Evolutionary conservation across 495 filamentous ascomycete species (phyloP), one percentile per base, ranked within the genome.

Genomic region (Annulohypoxylon nitens): DNA sequence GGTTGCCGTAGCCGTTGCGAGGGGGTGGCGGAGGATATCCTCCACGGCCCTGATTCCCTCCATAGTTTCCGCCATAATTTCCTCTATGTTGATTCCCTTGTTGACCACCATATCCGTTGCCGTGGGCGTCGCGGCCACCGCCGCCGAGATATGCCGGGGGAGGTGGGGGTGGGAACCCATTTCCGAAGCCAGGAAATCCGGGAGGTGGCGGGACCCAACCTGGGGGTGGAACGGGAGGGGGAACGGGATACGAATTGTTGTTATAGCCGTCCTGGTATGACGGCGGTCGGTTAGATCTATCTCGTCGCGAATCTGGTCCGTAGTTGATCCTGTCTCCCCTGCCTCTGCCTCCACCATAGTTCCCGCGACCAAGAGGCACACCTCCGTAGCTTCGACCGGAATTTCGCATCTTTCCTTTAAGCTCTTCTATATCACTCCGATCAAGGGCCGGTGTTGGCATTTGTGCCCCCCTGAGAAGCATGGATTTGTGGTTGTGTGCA

Each of bases 381-480:
- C 79, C 83, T 39, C 86, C 77, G 61, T 83, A 77, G 63, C 81
- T 81, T 75, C 86, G 78, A n/a, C 93, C 93, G 1, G 86, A 82
- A 36, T 85, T 83, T 20, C 84, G 79, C 2, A 88, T 86, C 60
- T 89, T 90, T 37, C 83, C 84, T 74, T 88, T 89, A 9, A 92
- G 86, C 2, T 86, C 85, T 59, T 91, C 88, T 37, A 94, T 90
- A 75, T 99, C 97, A 54, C 80, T 85, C 18, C 87, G 83, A 71
- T 91, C 89, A 2, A 99, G 85, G 3, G 89, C 91, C 8, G 92
- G 89, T 1, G 85, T 81, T 0, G 89, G 83, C 58, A 94, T 87
- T 71, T 91, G 89, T 48, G 95, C 89, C 7, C 96, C 97, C 3
- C 93, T 90, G 59, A 99, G 86, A 25, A 99, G 87, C 93, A 97